Evolutionary conservation across 2,329 filamentous ascomycete species (phyloP), one percentile per base, ranked within the genome.

Genomic region (Fusarium piperis): DNA sequence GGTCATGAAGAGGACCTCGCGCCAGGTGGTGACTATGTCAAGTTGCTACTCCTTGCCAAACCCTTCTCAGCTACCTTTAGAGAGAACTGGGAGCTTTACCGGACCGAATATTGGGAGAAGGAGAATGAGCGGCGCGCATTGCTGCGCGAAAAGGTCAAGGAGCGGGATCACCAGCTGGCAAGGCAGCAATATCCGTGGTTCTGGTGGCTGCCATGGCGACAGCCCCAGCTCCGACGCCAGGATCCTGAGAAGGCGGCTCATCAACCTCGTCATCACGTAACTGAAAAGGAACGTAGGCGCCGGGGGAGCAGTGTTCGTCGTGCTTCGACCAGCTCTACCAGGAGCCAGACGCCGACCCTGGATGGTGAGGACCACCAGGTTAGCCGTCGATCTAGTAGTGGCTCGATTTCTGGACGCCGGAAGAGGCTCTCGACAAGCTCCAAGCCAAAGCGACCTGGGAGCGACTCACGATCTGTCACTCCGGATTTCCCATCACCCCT

Each of bases 81-180:
- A 20, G 95, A 98, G 80, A 97, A 97, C 72, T 99, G 96, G 96
- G 96, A 99, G 78, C 87, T 95, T 16, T 99, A 97, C 81, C 89
- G 96, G 59, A 91, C 92, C 35, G 95, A 98, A 67, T 99, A 98
- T 82, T 99, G 96, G 96, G 95, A 98, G 76, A 91, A 91, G 68
- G 96, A 99, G 81, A 99, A 99, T 78, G 94, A 97, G 80, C 91
- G 95, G 3, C 90, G 96, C 13, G 89, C 92, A 3, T 83, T 93
- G 64, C 84, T 98, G 26, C 88, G 94, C 44, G 78, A 87, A 46
- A 93, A 93, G 78, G 84, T 97, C 56, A 89, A 90, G 69, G 87
- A 90, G 58, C 88, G 89, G 33, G 91, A 95, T 74, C 86, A 88
- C 18, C 90, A 92, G 67, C 83, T 93, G 39, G 91, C 92, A 13